Base-by-base conservation (phyloP, 805 yeast genomes). In the Barnettozyma populi region DNA sequence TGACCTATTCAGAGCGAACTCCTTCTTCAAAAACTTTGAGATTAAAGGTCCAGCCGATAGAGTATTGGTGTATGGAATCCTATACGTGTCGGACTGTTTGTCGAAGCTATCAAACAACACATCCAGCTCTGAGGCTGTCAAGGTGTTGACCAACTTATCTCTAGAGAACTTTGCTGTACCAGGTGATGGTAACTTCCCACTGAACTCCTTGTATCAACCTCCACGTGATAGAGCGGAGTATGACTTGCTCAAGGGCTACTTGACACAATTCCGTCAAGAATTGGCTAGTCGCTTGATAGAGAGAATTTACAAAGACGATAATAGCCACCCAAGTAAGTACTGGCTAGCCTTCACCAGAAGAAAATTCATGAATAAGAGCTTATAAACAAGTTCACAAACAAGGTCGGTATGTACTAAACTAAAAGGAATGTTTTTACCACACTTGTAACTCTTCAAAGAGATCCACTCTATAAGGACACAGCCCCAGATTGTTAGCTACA, bases 321-420 rank as follows among this genome's bases (percentile, higher is more conserved):
- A 70, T 44, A 61, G 70, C 9, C 62, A 60, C 18, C 98, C 99
- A 35, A 85, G 92, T 58, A 94, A 92, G 67, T 83, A 78, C 70
- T 94, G 99, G 99, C 71, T 94, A 60, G 96, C 97, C 2, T 94
- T 94, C 67, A 86, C 96, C 36, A 83, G 94, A 71, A 85, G 95
- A 70, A 81, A 88, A 65, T 94, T 94, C 66, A 94, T 94, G 99
- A 94, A 94, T 71, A 88, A 90, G 68, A 79, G 86, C 57, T 74
- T 88, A 59, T 84, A 41, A 44, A 11, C 42, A 14, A 24, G 13
- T n/a, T n/a, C n/a, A n/a, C n/a, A n/a, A n/a, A n/a, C n/a, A n/a
- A n/a, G n/a, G 14, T 20, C 13, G 18, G 23, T 29, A 8, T 29
- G 39, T 29, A 49, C 39, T 13, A 42, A 36, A 20, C 11, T n/a